Evolutionary conservation across 2,329 filamentous ascomycete species (phyloP).

Genomic region (Colletotrichum godetiae): DNA sequence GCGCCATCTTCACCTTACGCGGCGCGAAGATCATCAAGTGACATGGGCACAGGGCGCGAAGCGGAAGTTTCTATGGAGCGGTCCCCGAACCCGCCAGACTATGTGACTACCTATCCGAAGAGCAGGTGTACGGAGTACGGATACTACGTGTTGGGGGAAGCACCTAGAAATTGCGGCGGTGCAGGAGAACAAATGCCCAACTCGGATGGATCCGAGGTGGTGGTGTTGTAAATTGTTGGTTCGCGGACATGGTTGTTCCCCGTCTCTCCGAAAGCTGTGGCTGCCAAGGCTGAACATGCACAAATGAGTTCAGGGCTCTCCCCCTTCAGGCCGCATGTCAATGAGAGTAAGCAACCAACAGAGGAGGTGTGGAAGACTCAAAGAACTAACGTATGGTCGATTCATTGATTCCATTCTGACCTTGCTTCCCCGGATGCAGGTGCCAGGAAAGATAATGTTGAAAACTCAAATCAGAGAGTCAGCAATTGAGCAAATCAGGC

Average conservation of each 20-base stretch:
- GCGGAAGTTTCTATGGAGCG: neutral
- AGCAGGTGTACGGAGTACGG: neutral
- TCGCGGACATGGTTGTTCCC: constrained; percentile 30
- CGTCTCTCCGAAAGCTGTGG: constrained; percentile 9
- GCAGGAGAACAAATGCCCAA: neutral
- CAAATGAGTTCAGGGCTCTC: neutral
- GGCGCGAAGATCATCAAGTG: neutral
- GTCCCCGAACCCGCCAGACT: neutral
- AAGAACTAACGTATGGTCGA: no score
- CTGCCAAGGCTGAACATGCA: neutral
- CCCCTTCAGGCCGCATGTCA: neutral
- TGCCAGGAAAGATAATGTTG: neutral
- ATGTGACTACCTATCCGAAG: neutral
- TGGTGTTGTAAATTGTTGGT: neutral
- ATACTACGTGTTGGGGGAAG: neutral
- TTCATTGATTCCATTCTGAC: neutral
- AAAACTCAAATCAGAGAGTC: neutral
- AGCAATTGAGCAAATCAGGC: neutral
- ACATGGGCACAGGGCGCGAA: neutral
- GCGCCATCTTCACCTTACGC: constrained; percentile 20
- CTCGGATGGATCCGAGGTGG: constrained; percentile 6
- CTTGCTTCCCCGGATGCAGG: neutral
- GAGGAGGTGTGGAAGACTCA: no score
- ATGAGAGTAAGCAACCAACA: neutral
- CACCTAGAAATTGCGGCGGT: constrained; percentile 21